A percentile compares a stretch with the other conserved stretches of the same genome.
These are phyloP conservation scores for Calonectria multiphialidica DNA, from an alignment of 2,329 filamentous ascomycete species.

Conservation along the genomic window DNA sequence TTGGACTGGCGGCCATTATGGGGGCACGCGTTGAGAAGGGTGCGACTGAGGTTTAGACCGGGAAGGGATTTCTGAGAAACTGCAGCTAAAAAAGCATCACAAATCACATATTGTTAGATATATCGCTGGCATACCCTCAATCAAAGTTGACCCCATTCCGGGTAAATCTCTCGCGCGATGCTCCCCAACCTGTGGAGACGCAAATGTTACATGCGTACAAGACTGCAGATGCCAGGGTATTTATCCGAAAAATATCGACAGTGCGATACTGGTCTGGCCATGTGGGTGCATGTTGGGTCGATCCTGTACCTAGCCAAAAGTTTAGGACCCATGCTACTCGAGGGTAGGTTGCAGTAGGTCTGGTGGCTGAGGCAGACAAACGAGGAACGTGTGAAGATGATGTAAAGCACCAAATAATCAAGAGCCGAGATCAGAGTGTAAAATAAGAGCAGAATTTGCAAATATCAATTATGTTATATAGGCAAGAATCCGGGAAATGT, in stretches of 20 bases:
- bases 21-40: too few relatives aligned
- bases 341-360: too few relatives aligned
- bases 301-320: constrained; percentile 3
- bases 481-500: neutral
- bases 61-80: too few relatives aligned
- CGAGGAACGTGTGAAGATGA: neutral
- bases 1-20: neutral
- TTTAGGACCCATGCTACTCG: neutral
- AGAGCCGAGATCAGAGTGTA: neutral
- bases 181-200: neutral
- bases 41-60: too few relatives aligned
- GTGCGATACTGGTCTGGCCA: neutral
- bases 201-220: neutral
- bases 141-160: neutral
- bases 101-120: neutral
- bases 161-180: neutral
- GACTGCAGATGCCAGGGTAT: neutral
- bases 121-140: too few relatives aligned
- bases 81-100: neutral
- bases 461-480: neutral
- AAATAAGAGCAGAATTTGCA: neutral
- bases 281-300: neutral
- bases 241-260: constrained; percentile 6
- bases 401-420: neutral
- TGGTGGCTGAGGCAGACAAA: neutral